These are phyloP conservation scores for Hypoxylon lenormandii DNA, from an alignment of 495 filamentous ascomycete species.

Conservation along the genomic window DNA sequence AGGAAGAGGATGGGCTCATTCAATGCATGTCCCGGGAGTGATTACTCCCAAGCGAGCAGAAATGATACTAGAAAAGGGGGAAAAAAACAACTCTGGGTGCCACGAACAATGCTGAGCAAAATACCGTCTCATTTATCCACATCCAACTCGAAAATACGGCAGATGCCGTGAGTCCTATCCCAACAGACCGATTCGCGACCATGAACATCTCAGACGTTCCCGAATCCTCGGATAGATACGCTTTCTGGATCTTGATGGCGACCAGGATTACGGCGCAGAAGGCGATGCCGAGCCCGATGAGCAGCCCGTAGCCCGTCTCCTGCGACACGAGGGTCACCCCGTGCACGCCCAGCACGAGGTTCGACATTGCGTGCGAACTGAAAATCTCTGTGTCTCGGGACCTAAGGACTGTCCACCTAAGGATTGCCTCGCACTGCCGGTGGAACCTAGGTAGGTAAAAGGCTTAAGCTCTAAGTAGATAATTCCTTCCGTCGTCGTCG, in stretches of 20 bases:
- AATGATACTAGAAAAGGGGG: too few species aligned
- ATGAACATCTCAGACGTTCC: slow-evolving; percentile 91
- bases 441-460: background rate
- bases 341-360: slow-evolving; percentile 30
- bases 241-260: slow-evolving; percentile 77
- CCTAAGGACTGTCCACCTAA: background rate
- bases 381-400: background rate
- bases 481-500: background rate
- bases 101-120: slow-evolving; percentile 78
- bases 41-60: too few species aligned
- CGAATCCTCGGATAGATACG: slow-evolving; percentile 76
- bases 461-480: background rate
- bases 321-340: slow-evolving; percentile 52
- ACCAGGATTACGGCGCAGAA: slow-evolving; percentile 68
- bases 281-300: slow-evolving; percentile 72
- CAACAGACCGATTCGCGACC: slow-evolving; percentile 84
- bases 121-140: slow-evolving; percentile 76
- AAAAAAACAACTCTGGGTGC: too few species aligned
- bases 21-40: too few species aligned
- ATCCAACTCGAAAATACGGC: slow-evolving; percentile 88
- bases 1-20: too few species aligned
- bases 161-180: slow-evolving; percentile 81
- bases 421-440: background rate
- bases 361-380: slow-evolving; percentile 25
- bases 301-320: slow-evolving; percentile 77